Base-by-base conservation (phyloP, 768 basidiomycete species). In the Xanthoconium stramineum region DNA sequence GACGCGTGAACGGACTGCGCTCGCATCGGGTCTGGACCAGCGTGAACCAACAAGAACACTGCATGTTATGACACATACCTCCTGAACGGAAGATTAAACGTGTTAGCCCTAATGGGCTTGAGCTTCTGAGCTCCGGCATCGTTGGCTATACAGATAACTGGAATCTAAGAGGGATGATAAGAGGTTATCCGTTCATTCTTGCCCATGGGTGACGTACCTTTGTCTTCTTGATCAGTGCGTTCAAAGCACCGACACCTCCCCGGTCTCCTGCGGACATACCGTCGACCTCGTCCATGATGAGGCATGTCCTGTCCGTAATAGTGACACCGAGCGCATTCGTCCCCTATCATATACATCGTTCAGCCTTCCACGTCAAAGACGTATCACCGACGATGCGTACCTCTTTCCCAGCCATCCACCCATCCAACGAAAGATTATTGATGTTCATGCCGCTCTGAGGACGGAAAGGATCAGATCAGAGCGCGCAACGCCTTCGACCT, bases 241-340 rank as follows among this genome's bases (percentile, higher is more conserved):
- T 93, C 62, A 99, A 69, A 7, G 97, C 97, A 24, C 93, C 96
- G 2, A 98, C 91, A 53, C 97, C 97, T 15, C 97, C 97, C 44
- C 97, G 81, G 72, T 99, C 97, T 17, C 97, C 97, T 4, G 91
- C 91, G 6, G 94, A 96, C 95, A 98, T 99, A 2, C 97, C 97
- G 61, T 99, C 97, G 3, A 98, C 96, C 69, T 99, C 97, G 65
- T 99, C 97, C 96, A 99, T 98, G 68, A 99, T 98, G 44, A 99
- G 76, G 61, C 94, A 92, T 0, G 89, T 83, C 68, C 79, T 83
- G 63, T 89, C 83, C 0, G 89, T 94, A 60, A 98, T 85, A 15
- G 76, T 67, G 3, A 95, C 77, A 3, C 89, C 94, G 2, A 83
- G 74, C 1, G 83, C 81, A 58, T 89, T 91, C 10, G 82, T 84